Percentiles rank a stretch among this genome's conserved stretches.
Evolutionary conservation across 2,329 filamentous ascomycete species (phyloP).

Genomic region (Calonectria henricotiae): DNA sequence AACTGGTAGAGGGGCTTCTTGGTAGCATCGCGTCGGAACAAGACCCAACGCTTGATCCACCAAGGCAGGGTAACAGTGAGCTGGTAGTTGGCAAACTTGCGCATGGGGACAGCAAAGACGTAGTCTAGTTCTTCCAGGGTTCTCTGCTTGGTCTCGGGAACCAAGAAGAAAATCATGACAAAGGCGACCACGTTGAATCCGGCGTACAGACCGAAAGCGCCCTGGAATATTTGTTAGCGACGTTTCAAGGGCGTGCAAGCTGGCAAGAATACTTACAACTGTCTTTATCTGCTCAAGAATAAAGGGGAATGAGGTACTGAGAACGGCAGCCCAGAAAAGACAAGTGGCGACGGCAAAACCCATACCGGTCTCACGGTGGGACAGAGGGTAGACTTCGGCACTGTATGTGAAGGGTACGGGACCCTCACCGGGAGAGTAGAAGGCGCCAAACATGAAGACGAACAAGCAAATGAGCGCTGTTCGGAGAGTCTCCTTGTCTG

Average conservation of each 20-base stretch:
- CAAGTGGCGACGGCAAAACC: slow-evolving; percentile 75
- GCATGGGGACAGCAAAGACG: slow-evolving; percentile 66
- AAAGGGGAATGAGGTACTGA: slow-evolving; percentile 69
- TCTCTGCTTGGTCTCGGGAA: slow-evolving; percentile 71
- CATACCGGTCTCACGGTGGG: slow-evolving; percentile 77
- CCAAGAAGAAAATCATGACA: slow-evolving; percentile 68
- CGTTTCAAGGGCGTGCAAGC: neutral
- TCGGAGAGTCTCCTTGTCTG: slow-evolving; percentile 60
- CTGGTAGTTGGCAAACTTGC: slow-evolving; percentile 61
- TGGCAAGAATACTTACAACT: slow-evolving; percentile 36
- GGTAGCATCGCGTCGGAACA: slow-evolving; percentile 55
- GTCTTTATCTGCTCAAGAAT: slow-evolving; percentile 60
- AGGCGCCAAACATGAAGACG: slow-evolving; percentile 76
- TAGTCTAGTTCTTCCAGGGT: slow-evolving; percentile 69
- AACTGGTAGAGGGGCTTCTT: slow-evolving; percentile 60
- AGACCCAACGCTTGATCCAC: slow-evolving; percentile 51
- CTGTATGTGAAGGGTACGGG: slow-evolving; percentile 76
- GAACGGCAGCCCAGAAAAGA: slow-evolving; percentile 68
- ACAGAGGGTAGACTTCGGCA: slow-evolving; percentile 77
- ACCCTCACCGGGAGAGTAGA: slow-evolving; percentile 78
- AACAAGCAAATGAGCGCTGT: slow-evolving; percentile 74
- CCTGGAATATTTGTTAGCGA: slow-evolving; percentile 39
- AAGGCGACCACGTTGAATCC: slow-evolving; percentile 71
- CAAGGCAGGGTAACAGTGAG: slow-evolving; percentile 41
- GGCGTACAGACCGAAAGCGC: slow-evolving; percentile 68